Percentiles rank a stretch among this genome's conserved stretches.
Conservation (phyloP, 2,329 filamentous ascomycete genomes). For the Colletotrichum chlorophyti region DNA sequence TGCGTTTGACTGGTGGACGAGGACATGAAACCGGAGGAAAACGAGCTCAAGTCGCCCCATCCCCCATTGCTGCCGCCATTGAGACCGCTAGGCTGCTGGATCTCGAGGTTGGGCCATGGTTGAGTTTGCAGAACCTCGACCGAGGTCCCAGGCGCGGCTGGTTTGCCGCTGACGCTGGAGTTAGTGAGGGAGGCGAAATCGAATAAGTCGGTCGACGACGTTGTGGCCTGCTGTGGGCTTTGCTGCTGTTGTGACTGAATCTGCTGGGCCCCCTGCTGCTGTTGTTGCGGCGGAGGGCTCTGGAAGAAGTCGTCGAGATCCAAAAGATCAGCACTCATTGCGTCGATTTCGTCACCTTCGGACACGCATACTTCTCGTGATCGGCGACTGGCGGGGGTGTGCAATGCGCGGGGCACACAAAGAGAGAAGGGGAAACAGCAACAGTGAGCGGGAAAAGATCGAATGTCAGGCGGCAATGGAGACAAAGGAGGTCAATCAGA, state of each 20-base stretch:
- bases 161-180: conserved; percentile 16
- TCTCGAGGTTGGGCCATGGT: conserved; percentile 41
- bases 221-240: conserved; percentile 24
- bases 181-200: conserved; percentile 32
- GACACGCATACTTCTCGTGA: conserved; percentile 14
- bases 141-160: conserved; percentile 14
- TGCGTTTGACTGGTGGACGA: conserved; percentile 14
- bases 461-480: conserved; percentile 6
- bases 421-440: not conserved
- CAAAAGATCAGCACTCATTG: conserved; percentile 71
- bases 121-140: conserved; percentile 32
- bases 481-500: conserved; percentile 24
- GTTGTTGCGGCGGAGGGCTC: conserved; percentile 36
- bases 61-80: conserved; percentile 5
- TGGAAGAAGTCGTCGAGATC: conserved; percentile 62
- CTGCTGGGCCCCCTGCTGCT: conserved; percentile 19
- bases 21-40: conserved; percentile 21
- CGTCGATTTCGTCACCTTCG: conserved; percentile 26
- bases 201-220: conserved; percentile 36
- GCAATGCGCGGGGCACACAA: too few species aligned
- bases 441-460: not conserved
- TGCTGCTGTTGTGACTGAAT: conserved; percentile 29
- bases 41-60: conserved; percentile 33
- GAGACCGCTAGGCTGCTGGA: conserved; percentile 31
- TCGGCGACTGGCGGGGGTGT: not conserved